Conservation (phyloP, 2,329 filamentous ascomycete genomes). For the Ustulina deusta region DNA sequence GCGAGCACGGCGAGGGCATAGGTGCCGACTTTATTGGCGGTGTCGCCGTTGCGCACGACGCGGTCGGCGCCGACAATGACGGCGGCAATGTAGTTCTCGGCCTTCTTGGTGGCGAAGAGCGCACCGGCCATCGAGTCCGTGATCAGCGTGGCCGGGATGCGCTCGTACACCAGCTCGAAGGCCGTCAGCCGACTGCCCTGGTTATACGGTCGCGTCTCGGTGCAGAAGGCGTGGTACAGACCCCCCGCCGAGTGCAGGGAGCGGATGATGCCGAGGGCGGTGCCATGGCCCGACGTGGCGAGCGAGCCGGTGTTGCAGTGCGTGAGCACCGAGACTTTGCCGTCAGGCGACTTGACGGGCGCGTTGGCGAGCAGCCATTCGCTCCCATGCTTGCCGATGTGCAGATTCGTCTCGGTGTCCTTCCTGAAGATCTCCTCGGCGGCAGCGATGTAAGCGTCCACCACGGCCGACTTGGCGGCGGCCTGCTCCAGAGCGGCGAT, state of each 20-base stretch:
- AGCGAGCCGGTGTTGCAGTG: conserved; percentile 99
- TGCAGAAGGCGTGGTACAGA: conserved; percentile 90
- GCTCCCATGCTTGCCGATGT: conserved; percentile 85
- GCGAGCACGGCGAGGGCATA: conserved; percentile 94
- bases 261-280: conserved; percentile 92
- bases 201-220: conserved; percentile 97
- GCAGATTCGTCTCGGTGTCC: conserved; percentile 87
- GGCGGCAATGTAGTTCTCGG: conserved; percentile 77
- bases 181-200: conserved; percentile 95
- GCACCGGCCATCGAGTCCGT: conserved; percentile 97
- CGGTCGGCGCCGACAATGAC: conserved; percentile 96
- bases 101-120: conserved; percentile 74
- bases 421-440: conserved; percentile 89
- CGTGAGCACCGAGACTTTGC: conserved; percentile 83
- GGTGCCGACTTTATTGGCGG: conserved; percentile 98
- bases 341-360: conserved; percentile 59
- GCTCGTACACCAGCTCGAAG: conserved; percentile 95
- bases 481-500: conserved; percentile 53
- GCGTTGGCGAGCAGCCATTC: conserved; percentile 79
- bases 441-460: conserved; percentile 77
- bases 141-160: conserved; percentile 89
- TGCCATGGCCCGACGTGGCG: conserved; percentile 97
- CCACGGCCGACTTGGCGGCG: conserved; percentile 66
- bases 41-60: conserved; percentile 96
- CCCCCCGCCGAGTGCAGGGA: conserved; percentile 75